phyloP scores from a whole-genome alignment of 164 flowering plant genomes.

The Pachysandra terminalis region DNA sequence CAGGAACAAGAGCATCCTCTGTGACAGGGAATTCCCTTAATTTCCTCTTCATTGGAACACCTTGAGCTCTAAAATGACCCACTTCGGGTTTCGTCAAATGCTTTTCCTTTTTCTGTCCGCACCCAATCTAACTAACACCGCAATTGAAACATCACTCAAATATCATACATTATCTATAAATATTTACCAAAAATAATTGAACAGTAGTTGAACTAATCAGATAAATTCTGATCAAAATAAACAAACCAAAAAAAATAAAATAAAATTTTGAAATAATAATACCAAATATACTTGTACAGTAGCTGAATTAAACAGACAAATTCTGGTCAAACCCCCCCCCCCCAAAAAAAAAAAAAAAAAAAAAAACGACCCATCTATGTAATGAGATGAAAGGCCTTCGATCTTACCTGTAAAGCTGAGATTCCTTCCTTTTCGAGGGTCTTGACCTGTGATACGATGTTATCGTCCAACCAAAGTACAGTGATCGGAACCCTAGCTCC shows the following conservation, averaged over 20 bases:
- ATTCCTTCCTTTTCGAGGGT: slow-evolving; percentile 83
- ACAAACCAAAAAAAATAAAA: too few relatives aligned
- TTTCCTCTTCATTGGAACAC: slow-evolving; percentile 90
- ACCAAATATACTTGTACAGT: too few relatives aligned
- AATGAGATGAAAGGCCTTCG: background rate
- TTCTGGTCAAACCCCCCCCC: too few relatives aligned
- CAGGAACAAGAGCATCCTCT: slow-evolving; percentile 94
- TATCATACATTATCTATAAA: too few relatives aligned
- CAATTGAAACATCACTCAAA: background rate
- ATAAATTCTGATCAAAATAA: too few relatives aligned
- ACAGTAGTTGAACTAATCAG: too few relatives aligned
- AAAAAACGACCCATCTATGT: too few relatives aligned
- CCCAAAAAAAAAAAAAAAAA: too few relatives aligned
- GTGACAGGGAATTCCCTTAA: slow-evolving; percentile 91
- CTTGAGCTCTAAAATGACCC: slow-evolving; percentile 98
- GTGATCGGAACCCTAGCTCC: slow-evolving; percentile 78
- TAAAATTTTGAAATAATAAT: too few relatives aligned
- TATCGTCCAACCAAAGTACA: slow-evolving; percentile 84
- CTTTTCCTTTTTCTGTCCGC: slow-evolving; percentile 89
- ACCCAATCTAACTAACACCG: slow-evolving; percentile 79
- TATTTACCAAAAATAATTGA: too few relatives aligned
- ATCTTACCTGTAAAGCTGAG: slow-evolving; percentile 67
- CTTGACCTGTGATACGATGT: slow-evolving; percentile 87
- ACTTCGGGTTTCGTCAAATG: slow-evolving; percentile 92
- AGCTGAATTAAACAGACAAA: too few relatives aligned